Conservation (phyloP, 208 protist genomes). For the Wallacemonas sp. region DNA sequence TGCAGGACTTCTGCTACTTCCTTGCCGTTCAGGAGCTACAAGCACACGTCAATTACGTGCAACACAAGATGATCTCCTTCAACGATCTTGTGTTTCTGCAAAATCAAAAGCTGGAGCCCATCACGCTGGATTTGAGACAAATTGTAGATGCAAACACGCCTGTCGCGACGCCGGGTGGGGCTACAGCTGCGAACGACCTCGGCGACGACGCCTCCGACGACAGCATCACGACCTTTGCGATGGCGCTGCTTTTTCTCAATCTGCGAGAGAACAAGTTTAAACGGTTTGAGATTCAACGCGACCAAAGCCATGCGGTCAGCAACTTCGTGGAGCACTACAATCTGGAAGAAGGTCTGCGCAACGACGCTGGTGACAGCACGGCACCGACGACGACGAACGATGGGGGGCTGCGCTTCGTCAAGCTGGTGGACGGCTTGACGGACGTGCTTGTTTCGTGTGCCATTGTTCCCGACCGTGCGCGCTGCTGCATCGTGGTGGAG, state of each 20-base stretch:
- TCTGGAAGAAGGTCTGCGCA: constrained; percentile 41
- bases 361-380: constrained; percentile 15
- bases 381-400: background rate
- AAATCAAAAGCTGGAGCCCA: constrained; percentile 56
- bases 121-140: constrained; percentile 36
- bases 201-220: constrained; percentile 8
- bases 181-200: background rate
- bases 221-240: constrained; percentile 28
- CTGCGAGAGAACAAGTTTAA: constrained; percentile 89
- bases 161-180: background rate
- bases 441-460: constrained; percentile 87
- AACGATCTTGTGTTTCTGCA: constrained; percentile 87
- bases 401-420: constrained; percentile 69
- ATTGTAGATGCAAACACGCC: background rate
- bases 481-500: constrained; percentile 39
- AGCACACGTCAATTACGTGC: constrained; percentile 85
- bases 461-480: constrained; percentile 33
- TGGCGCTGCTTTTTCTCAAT: constrained; percentile 66
- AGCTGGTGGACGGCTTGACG: constrained; percentile 74
- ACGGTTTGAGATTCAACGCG: constrained; percentile 64
- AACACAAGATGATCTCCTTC: constrained; percentile 79
- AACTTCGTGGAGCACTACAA: constrained; percentile 89
- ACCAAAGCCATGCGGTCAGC: constrained; percentile 49
- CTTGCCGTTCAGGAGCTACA: constrained; percentile 88
- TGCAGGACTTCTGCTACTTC: constrained; percentile 86